Conservation (phyloP, 306 rosid genomes). For the Vachellia pachyceras region DNA sequence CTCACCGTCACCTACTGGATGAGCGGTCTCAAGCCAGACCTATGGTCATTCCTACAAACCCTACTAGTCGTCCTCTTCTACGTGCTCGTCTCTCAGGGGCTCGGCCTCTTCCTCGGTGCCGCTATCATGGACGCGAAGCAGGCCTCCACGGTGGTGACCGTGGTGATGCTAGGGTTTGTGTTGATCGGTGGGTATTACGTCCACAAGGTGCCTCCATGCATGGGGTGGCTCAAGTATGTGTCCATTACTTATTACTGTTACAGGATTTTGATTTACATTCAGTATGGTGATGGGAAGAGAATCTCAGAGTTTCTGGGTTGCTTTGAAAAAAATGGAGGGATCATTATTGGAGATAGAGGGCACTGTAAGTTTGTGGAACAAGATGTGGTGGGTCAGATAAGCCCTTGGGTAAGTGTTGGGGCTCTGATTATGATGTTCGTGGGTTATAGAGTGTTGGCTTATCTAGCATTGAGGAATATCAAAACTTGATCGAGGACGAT, state of each 20-base stretch:
- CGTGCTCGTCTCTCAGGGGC: conserved; percentile 90
- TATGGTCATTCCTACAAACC: conserved; percentile 62
- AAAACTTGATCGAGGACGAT: too few species aligned
- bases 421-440: conserved; percentile 75
- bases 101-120: conserved; percentile 88
- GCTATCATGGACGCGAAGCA: conserved; percentile 91
- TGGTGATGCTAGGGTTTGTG: conserved; percentile 86
- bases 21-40: conserved; percentile 73
- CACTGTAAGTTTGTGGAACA: conserved; percentile 78
- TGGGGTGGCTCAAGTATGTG: conserved; percentile 84
- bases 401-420: conserved; percentile 58
- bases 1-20: conserved; percentile 74
- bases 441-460: conserved; percentile 80
- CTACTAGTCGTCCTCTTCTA: conserved; percentile 63
- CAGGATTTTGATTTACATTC: conserved; percentile 66
- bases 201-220: conserved; percentile 70
- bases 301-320: conserved; percentile 68
- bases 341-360: conserved; percentile 10
- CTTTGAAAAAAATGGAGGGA: conserved; percentile 19
- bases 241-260: conserved; percentile 80
- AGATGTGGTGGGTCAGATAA: conserved; percentile 77
- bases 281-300: conserved; percentile 70
- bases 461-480: conserved; percentile 74
- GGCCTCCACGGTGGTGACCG: conserved; percentile 83
- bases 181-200: conserved; percentile 90